A percentile compares a stretch with the other conserved stretches of the same genome.
phyloP scores from a whole-genome alignment of 441 rosid species.

The Erodium texanum region DNA sequence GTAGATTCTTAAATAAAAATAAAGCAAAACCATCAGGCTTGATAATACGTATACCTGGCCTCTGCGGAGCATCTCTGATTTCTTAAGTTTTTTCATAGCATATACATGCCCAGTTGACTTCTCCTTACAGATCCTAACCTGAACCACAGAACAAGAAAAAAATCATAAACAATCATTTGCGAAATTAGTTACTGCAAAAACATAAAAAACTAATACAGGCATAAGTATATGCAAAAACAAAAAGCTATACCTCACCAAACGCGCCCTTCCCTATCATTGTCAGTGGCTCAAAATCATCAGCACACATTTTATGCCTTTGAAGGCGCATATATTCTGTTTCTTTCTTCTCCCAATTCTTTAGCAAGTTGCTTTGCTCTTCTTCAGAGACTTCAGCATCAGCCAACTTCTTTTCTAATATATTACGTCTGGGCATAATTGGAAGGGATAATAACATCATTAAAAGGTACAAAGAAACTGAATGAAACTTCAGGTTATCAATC shows the following conservation, averaged over 20 bases:
- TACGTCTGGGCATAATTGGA: neutral
- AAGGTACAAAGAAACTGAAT: neutral
- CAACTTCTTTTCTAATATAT: conserved; percentile 29
- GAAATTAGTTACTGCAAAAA: neutral
- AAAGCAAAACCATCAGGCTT: neutral
- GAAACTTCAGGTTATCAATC: neutral
- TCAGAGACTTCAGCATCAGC: conserved; percentile 12
- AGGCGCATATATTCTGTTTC: conserved; percentile 39
- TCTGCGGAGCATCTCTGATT: conserved; percentile 25
- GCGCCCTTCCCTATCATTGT: conserved; percentile 20
- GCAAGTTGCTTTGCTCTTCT: conserved; percentile 32
- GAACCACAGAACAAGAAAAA: neutral
- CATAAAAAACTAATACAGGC: neutral
- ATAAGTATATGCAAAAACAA: neutral
- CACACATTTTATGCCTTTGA: conserved; percentile 41
- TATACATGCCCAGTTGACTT: conserved; percentile 19
- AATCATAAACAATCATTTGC: neutral
- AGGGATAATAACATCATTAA: neutral
- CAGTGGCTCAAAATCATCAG: conserved; percentile 31
- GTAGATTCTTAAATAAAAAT: neutral
- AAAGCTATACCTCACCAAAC: neutral
- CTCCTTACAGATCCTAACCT: conserved; percentile 23
- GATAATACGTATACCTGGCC: conserved; percentile 17
- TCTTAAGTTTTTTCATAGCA: conserved; percentile 24
- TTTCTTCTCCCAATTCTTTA: conserved; percentile 33